A percentile compares a stretch with the other conserved stretches of the same genome.
These are phyloP conservation scores for Penicillium concentricum DNA, from an alignment of 2,329 filamentous ascomycete genomes.

Conservation along the genomic window DNA sequence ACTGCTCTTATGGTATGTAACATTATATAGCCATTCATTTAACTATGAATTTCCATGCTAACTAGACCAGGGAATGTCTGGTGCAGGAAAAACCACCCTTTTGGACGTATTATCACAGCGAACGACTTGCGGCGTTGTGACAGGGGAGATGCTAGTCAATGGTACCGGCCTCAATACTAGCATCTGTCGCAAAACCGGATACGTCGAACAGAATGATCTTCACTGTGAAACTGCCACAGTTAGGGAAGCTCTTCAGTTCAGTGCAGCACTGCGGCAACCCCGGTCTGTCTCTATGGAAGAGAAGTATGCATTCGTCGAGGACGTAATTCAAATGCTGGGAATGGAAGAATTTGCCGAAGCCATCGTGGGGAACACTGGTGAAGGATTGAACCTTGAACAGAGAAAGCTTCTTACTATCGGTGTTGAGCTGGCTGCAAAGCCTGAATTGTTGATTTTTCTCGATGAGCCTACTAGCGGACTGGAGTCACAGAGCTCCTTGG, in stretches of 20 bases:
- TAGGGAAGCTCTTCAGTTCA: conserved; percentile 83
- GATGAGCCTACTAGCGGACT: conserved; percentile 92
- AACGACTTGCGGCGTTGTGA: conserved; percentile 61
- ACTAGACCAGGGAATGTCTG: conserved; percentile 51
- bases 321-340: conserved; percentile 76
- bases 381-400: conserved; percentile 64
- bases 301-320: conserved; percentile 80
- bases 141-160: conserved; percentile 66
- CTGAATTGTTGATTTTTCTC: conserved; percentile 79
- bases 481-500: conserved; percentile 85
- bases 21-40: too few relatives aligned
- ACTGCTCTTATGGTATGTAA: conserved; percentile 52
- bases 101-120: conserved; percentile 59
- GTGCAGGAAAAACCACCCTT: conserved; percentile 61
- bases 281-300: conserved; percentile 65
- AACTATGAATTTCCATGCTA: too few relatives aligned
- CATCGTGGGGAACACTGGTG: conserved; percentile 80
- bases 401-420: conserved; percentile 79
- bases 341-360: conserved; percentile 88
- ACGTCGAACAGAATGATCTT: conserved; percentile 70
- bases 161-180: conserved; percentile 56
- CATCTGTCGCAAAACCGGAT: conserved; percentile 66
- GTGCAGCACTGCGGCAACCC: conserved; percentile 78
- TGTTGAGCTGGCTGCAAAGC: conserved; percentile 88
- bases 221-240: conserved; percentile 82